Evolutionary conservation across 306 rosid genomes (phyloP), one percentile per base, ranked within the genome.

Genomic region (Boehmeria nivea): DNA sequence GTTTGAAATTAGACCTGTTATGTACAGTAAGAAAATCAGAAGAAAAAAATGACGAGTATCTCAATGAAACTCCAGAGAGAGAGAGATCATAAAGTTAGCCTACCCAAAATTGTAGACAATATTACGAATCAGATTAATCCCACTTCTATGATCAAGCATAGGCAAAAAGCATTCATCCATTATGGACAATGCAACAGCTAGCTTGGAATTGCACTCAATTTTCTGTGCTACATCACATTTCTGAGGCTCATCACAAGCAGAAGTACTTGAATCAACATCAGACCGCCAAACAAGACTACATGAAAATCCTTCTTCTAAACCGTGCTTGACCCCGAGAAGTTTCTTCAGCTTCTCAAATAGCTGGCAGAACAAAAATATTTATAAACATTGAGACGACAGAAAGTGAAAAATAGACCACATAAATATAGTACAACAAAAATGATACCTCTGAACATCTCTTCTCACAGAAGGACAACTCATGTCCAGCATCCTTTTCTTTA

Each of bases 131-230:
- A 86, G 78, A 76, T 90, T 86, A 59, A 75, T 65, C 66, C 95
- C 94, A 27, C 97, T 86, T 80, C 94, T 90, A 24, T 84, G 86
- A 68, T 90, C 95, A 68, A 84, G 74, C 64, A 79, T 67, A 24
- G 97, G 95, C 81, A 84, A 76, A 82, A 90, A 90, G 72, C 97
- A 90, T 81, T 90, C 97, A 10, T 90, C 86, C 97, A 90, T 84
- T 51, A 90, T 38, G 49, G 71, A 74, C 69, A 86, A 65, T 19
- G 95, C 88, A 72, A 90, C 94, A 65, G 95, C 95, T 59, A 90
- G 80, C 86, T 80, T 84, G 64, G 94, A 76, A 74, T 90, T 90
- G 69, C 82, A 74, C 63, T 84, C 94, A 63, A 94, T 86, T 59
- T 82, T 68, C 75, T 58, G 95, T 70, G 72, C 81, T 75, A 51